Conservation (phyloP, 1,284 basidiomycete genomes). For the Mycena sp. region DNA sequence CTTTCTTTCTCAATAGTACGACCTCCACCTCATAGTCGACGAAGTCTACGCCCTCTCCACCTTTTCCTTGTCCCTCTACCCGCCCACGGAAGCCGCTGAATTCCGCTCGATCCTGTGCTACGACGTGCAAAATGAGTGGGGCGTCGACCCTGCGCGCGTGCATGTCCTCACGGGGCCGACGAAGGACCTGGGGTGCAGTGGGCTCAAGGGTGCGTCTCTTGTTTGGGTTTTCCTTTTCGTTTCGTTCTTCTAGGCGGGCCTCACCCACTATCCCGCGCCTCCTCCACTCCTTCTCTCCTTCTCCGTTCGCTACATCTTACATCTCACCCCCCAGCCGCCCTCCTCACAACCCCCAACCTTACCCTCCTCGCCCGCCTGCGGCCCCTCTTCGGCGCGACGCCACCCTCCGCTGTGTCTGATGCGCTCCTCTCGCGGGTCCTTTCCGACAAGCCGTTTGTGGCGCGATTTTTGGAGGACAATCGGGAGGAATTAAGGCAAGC, state of each 20-base stretch:
- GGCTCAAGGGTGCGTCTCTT: slow-evolving; percentile 27
- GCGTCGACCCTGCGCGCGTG: slow-evolving; percentile 32
- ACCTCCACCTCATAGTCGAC: slow-evolving; percentile 38
- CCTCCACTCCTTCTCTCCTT: no score
- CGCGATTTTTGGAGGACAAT: slow-evolving; percentile 29
- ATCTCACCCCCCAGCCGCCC: no score
- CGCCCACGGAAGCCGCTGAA: slow-evolving; percentile 23
- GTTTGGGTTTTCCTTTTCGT: neutral
- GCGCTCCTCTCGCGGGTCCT: slow-evolving; percentile 32
- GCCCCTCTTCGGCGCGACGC: slow-evolving; percentile 30
- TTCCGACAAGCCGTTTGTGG: slow-evolving; percentile 29
- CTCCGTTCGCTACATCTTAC: no score
- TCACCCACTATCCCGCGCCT: slow-evolving; percentile 28
- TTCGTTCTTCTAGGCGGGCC: no score
- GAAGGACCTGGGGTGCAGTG: slow-evolving; percentile 38
- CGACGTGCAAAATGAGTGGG: slow-evolving; percentile 29
- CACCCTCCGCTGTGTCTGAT: slow-evolving; percentile 30
- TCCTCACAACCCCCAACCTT: no score
- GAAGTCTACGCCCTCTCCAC: slow-evolving; percentile 39
- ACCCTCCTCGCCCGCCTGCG: slow-evolving; percentile 28
- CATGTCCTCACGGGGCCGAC: slow-evolving; percentile 38
- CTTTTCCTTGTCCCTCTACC: slow-evolving; percentile 26
- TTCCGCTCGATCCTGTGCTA: slow-evolving; percentile 34
- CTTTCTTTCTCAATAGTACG: slow-evolving; percentile 16
- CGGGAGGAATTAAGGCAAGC: slow-evolving; percentile 21